Conservation (phyloP, 352 stramenopile genomes). For the Globisporangium radiosum region DNA sequence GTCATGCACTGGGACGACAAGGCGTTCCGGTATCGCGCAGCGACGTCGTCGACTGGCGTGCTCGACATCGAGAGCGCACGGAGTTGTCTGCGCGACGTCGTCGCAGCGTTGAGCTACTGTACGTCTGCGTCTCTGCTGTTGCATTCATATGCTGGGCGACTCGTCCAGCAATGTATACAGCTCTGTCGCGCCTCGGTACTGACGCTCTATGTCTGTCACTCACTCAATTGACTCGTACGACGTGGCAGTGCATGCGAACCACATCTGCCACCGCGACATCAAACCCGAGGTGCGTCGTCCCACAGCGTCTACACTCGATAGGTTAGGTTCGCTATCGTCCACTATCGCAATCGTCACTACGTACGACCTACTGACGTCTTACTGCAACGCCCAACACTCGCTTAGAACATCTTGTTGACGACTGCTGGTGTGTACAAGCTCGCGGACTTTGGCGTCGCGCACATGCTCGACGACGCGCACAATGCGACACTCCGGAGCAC, state of each 20-base stretch:
- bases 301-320: background rate
- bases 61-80: conserved; percentile 35
- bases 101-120: conserved; percentile 73
- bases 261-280: conserved; percentile 84
- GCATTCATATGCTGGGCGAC: no score
- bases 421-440: conserved; percentile 56
- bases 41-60: conserved; percentile 18
- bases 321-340: background rate
- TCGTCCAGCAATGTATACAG: background rate
- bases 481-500: conserved; percentile 57
- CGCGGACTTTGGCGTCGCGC: conserved; percentile 76
- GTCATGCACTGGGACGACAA: conserved; percentile 86
- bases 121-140: conserved; percentile 9
- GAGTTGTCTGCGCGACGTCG: conserved; percentile 65
- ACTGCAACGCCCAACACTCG: no score
- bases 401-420: conserved; percentile 61
- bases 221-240: background rate
- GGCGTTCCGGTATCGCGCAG: conserved; percentile 43
- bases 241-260: conserved; percentile 55
- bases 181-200: background rate
- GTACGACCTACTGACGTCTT: no score
- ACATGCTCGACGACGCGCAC: conserved; percentile 42
- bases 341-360: no score
- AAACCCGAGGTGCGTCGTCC: conserved; percentile 37
- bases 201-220: background rate